Evolutionary conservation across 2,329 filamentous ascomycete species (phyloP).

Genomic region (Beauveria scarabaeidicola): DNA sequence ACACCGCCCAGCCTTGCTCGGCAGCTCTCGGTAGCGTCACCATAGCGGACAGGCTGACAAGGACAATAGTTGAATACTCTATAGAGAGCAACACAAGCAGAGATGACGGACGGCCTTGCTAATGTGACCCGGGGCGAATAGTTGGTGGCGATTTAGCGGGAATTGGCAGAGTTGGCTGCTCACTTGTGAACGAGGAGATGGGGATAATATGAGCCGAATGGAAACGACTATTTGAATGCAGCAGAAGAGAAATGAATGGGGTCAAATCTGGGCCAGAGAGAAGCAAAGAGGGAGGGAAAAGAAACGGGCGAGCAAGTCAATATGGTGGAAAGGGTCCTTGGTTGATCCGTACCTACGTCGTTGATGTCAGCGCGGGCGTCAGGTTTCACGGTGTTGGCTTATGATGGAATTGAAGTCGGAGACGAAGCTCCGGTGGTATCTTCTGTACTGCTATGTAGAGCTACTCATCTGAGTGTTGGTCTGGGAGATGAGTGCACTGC

Average conservation of each 20-base stretch:
- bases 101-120: conserved; percentile 13
- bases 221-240: not conserved
- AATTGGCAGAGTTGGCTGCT: too few relatives aligned
- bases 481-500: too few relatives aligned
- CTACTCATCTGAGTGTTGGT: too few relatives aligned
- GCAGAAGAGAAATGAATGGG: not conserved
- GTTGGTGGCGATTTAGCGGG: too few relatives aligned
- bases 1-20: too few relatives aligned
- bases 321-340: too few relatives aligned
- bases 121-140: not conserved
- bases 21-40: too few relatives aligned
- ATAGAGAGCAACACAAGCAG: conserved; percentile 16
- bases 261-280: conserved; percentile 1
- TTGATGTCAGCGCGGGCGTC: too few relatives aligned
- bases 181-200: not conserved
- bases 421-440: too few relatives aligned
- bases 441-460: too few relatives aligned
- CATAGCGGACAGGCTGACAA: conserved; percentile 11
- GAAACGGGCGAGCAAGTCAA: not conserved
- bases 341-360: too few relatives aligned
- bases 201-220: not conserved
- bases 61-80: conserved; percentile 15
- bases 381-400: not conserved
- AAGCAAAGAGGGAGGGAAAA: not conserved
- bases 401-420: too few relatives aligned